Percentiles rank a stretch among this genome's conserved stretches.
phyloP scores from a whole-genome alignment of 2,329 filamentous ascomycete species.

The Exophiala mesophila region DNA sequence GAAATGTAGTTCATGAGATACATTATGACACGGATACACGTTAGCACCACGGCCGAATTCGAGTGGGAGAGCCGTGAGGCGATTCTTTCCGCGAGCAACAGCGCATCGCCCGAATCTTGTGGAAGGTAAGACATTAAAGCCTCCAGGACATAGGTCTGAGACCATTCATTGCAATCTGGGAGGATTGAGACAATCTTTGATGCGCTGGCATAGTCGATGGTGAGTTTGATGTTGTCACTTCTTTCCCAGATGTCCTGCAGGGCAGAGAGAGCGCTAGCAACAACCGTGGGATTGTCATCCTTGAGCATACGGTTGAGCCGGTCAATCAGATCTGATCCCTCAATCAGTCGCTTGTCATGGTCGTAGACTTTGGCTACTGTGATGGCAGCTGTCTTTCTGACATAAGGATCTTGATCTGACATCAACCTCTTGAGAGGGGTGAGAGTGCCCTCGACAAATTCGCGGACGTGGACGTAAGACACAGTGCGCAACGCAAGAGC shows the following conservation, averaged over 20 bases:
- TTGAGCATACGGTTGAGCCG: slow-evolving; percentile 81
- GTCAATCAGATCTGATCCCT: slow-evolving; percentile 87
- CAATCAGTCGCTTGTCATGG: slow-evolving; percentile 85
- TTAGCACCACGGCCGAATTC: slow-evolving; percentile 93
- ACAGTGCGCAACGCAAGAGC: slow-evolving; percentile 90
- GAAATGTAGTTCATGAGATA: slow-evolving; percentile 99
- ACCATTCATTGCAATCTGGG: slow-evolving; percentile 94
- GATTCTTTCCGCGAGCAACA: slow-evolving; percentile 86
- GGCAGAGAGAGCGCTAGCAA: slow-evolving; percentile 84
- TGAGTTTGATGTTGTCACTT: slow-evolving; percentile 94
- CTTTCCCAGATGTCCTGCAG: slow-evolving; percentile 98
- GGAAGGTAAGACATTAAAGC: slow-evolving; percentile 97
- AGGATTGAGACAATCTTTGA: slow-evolving; percentile 97
- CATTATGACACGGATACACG: slow-evolving; percentile 90
- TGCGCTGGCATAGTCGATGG: slow-evolving; percentile 94
- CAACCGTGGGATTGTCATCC: slow-evolving; percentile 96
- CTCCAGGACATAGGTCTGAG: slow-evolving; percentile 96
- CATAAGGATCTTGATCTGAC: slow-evolving; percentile 85
- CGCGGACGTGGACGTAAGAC: slow-evolving; percentile 93
- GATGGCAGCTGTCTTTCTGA: slow-evolving; percentile 94
- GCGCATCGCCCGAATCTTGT: slow-evolving; percentile 80
- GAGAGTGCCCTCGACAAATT: slow-evolving; percentile 89
- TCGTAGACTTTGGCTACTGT: slow-evolving; percentile 97
- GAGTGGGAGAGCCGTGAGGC: slow-evolving; percentile 93
- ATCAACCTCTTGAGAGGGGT: slow-evolving; percentile 77